Conservation (phyloP, 345 rosid genomes). For the Aegle marmelos region DNA sequence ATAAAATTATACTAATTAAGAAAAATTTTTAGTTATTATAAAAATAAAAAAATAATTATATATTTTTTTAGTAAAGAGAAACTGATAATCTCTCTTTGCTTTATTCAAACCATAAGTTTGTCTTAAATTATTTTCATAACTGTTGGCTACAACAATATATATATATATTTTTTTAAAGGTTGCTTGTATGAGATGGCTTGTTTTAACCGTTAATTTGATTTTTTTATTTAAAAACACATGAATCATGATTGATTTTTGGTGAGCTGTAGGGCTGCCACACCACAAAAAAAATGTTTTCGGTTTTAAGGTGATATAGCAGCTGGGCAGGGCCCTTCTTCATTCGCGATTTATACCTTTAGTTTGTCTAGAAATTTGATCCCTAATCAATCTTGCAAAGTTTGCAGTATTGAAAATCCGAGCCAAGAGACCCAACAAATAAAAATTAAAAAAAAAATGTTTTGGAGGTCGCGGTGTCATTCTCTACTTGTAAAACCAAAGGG, state of each 20-base stretch:
- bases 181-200: not conserved
- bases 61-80: too few relatives aligned
- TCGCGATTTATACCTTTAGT: not conserved
- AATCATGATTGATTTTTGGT: constrained; percentile 2
- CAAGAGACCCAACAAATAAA: not conserved
- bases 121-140: not conserved
- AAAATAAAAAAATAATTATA: too few relatives aligned
- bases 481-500: not conserved
- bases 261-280: not conserved
- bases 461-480: not conserved
- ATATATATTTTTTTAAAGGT: not conserved
- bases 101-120: not conserved
- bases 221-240: not conserved
- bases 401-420: not conserved
- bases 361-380: not conserved
- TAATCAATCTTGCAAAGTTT: not conserved
- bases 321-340: not conserved
- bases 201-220: not conserved
- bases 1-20: too few relatives aligned
- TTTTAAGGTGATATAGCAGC: not conserved
- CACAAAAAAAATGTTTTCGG: not conserved
- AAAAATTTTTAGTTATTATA: too few relatives aligned
- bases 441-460: too few relatives aligned
- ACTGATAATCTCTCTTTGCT: fast-evolving
- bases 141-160: not conserved